These are phyloP conservation scores for Trypanosoma avium DNA, from an alignment of 208 protist species.

Conservation along the genomic window DNA sequence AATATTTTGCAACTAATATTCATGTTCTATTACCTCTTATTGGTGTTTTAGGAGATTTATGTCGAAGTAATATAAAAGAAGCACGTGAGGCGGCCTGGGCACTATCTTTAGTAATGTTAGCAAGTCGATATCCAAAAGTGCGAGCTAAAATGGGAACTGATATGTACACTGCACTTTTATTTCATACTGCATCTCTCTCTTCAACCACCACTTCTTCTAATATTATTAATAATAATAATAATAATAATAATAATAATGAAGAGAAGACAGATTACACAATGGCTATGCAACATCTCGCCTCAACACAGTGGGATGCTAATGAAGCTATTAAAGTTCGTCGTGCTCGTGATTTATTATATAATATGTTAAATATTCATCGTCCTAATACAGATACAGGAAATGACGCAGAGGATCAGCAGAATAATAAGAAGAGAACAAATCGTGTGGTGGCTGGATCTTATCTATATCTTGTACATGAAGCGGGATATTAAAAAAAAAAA, in stretches of 20 bases:
- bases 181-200: conserved; percentile 55
- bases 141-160: conserved; percentile 76
- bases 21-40: conserved; percentile 73
- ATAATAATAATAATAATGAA: too few species aligned
- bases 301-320: conserved; percentile 79
- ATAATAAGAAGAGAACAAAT: conserved; percentile 24
- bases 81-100: conserved; percentile 61
- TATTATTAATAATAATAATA: too few species aligned
- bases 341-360: conserved; percentile 80
- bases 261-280: too few species aligned
- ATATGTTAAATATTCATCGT: conserved; percentile 51
- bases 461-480: conserved; percentile 75
- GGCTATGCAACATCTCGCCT: conserved; percentile 64
- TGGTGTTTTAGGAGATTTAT: conserved; percentile 59
- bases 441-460: conserved; percentile 70
- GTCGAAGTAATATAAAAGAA: conserved; percentile 47
- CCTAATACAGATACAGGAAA: conserved; percentile 1
- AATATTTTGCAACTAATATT: conserved; percentile 75
- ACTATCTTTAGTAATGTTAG: conserved; percentile 84
- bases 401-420: conserved; percentile 5
- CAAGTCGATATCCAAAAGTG: conserved; percentile 91
- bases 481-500: conserved; percentile 62
- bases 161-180: conserved; percentile 86
- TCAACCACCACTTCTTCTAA: too few species aligned
- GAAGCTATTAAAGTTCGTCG: conserved; percentile 57